phyloP scores from a whole-genome alignment of 2,329 filamentous ascomycete genomes.

The Arthroderma sp. region DNA sequence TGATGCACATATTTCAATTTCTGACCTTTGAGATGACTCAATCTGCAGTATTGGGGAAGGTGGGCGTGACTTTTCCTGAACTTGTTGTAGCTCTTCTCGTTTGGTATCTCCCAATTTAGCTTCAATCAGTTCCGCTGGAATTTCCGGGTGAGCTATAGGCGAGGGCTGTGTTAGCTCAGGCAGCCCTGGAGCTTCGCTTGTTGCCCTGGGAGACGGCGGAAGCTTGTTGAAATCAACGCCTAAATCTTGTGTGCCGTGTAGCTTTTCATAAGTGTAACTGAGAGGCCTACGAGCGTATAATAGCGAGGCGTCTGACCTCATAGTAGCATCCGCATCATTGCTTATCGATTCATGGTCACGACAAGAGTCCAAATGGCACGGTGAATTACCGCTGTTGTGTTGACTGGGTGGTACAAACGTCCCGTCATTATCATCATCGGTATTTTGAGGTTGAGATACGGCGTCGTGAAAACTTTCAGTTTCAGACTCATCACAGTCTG shows the following conservation, averaged over 20 bases:
- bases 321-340: not conserved
- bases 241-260: not conserved
- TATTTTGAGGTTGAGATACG: constrained; percentile 4
- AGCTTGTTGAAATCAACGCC: not conserved
- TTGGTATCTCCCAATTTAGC: too few relatives aligned
- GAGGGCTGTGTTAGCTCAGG: constrained; percentile 18
- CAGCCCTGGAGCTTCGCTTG: not conserved
- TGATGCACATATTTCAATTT: constrained; percentile 3
- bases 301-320: constrained; percentile 3
- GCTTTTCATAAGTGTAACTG: constrained; percentile 5
- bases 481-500: constrained; percentile 26
- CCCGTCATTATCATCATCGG: not conserved
- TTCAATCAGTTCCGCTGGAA: constrained; percentile 3
- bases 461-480: constrained; percentile 19
- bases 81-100: too few relatives aligned
- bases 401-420: too few relatives aligned
- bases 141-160: constrained; percentile 16
- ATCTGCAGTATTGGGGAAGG: constrained; percentile 25
- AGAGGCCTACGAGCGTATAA: constrained; percentile 4
- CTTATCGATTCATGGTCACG: too few relatives aligned
- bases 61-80: constrained; percentile 7
- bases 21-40: constrained; percentile 26
- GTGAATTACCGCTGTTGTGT: too few relatives aligned
- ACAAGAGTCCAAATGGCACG: too few relatives aligned
- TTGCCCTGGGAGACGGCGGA: not conserved